Conservation (phyloP, 352 stramenopile species). For the Pythium volutum region DNA sequence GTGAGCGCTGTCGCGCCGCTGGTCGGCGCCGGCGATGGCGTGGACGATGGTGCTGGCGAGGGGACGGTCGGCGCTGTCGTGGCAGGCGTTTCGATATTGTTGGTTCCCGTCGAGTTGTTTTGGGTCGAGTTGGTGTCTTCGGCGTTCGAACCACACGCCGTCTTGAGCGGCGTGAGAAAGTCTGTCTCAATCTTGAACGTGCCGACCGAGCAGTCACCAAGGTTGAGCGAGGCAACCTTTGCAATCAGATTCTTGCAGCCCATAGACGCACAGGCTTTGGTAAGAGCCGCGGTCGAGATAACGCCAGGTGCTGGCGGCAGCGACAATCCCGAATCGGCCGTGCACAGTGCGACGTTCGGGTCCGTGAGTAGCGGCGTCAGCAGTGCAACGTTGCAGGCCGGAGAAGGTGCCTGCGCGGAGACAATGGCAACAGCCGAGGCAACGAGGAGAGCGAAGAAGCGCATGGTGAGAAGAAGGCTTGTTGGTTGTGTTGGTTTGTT, state of each 20-base stretch:
- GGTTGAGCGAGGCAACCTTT: constrained; percentile 6
- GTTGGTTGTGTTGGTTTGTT: neutral
- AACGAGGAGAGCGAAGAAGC: constrained; percentile 13
- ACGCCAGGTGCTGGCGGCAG: constrained; percentile 9
- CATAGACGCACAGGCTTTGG: constrained; percentile 24
- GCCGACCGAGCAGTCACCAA: constrained; percentile 17
- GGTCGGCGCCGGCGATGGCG: constrained; percentile 1
- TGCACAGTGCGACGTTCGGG: constrained; percentile 12
- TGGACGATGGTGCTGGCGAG: constrained; percentile 3
- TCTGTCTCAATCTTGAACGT: constrained; percentile 18
- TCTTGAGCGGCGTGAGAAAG: constrained; percentile 15
- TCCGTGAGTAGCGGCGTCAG: constrained; percentile 15
- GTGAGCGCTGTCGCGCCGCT: constrained; percentile 1
- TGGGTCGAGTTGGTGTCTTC: neutral
- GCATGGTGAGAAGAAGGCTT: constrained; percentile 9
- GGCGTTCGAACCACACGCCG: constrained; percentile 4
- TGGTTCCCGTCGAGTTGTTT: neutral
- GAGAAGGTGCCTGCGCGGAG: constrained; percentile 2
- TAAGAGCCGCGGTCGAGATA: constrained; percentile 1
- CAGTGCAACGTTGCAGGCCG: neutral
- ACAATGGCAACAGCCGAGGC: constrained; percentile 6
- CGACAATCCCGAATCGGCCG: constrained; percentile 12
- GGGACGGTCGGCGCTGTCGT: constrained; percentile 1
- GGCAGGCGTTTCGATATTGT: neutral
- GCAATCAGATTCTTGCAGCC: constrained; percentile 25